A percentile compares a stretch with the other conserved stretches of the same genome.
Evolutionary conservation across 129 eudicot genomes (phyloP).

Genomic region (Silybum marianum): DNA sequence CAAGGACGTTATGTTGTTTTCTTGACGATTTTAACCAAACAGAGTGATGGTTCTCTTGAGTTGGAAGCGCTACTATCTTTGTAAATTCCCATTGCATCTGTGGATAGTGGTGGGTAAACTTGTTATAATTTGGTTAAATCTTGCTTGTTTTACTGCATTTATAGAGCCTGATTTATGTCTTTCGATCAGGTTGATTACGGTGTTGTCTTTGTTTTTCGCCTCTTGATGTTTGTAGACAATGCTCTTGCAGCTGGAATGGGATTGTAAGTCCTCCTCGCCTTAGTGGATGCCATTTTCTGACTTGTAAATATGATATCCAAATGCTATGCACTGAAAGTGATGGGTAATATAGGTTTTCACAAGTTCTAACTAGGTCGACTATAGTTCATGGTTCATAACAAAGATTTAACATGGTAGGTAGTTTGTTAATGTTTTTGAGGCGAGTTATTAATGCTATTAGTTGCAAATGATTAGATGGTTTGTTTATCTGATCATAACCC

Average conservation of each 20-base stretch:
- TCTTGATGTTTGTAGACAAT: slow-evolving; percentile 89
- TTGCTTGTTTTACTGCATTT: not conserved
- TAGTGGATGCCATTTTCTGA: not conserved
- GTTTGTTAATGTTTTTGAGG: not conserved
- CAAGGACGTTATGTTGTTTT: slow-evolving; percentile 26
- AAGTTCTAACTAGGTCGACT: not conserved
- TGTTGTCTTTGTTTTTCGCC: slow-evolving; percentile 74
- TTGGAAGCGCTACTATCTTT: slow-evolving; percentile 70
- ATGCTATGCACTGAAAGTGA: not conserved
- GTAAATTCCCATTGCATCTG: slow-evolving; percentile 69
- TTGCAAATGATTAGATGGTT: not conserved
- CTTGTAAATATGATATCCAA: not conserved
- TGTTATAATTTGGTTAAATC: not conserved
- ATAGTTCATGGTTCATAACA: not conserved
- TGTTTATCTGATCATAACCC: not conserved
- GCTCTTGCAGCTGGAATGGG: slow-evolving; percentile 95
- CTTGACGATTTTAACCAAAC: slow-evolving; percentile 31
- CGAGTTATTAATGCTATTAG: not conserved
- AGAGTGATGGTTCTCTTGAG: slow-evolving; percentile 76
- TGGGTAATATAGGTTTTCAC: not conserved
- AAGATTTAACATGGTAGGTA: not conserved
- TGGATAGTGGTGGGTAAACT: slow-evolving; percentile 76
- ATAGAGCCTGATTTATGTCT: not conserved
- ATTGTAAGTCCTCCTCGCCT: slow-evolving; percentile 57
- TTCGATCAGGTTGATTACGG: slow-evolving; percentile 74